These are phyloP conservation scores for Phoma sp. DNA, from an alignment of 2,329 filamentous ascomycete species.

Conservation along the genomic window DNA sequence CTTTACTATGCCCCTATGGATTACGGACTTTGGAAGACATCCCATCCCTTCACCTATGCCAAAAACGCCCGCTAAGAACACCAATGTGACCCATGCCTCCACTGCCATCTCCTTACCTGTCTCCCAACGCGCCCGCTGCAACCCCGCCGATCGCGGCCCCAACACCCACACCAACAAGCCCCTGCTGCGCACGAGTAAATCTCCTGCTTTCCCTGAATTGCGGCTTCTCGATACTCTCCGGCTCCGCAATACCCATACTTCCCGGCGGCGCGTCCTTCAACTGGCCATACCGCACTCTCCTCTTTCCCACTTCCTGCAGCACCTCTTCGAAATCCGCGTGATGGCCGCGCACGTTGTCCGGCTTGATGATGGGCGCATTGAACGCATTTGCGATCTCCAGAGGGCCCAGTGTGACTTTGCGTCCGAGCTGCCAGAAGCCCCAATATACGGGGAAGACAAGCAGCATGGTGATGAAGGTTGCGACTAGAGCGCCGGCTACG, in stretches of 20 bases:
- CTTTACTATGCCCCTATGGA: too few species aligned
- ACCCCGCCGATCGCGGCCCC: conserved; percentile 20
- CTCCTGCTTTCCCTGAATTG: conserved; percentile 1
- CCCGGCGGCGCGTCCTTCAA: conserved; percentile 23
- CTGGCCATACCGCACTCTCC: conserved; percentile 29
- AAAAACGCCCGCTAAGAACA: too few species aligned
- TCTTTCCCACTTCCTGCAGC: conserved; percentile 25
- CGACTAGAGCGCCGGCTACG: conserved; percentile 39
- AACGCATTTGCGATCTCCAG: conserved; percentile 47
- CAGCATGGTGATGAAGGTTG: conserved; percentile 39
- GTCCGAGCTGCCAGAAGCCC: conserved; percentile 46
- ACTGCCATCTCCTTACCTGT: not conserved
- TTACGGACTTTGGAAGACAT: too few species aligned
- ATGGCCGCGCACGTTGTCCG: conserved; percentile 20
- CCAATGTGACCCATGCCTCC: not conserved
- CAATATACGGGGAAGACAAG: conserved; percentile 44
- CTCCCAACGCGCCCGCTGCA: conserved; percentile 16
- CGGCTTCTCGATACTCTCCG: conserved; percentile 20
- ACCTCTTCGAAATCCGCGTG: conserved; percentile 33
- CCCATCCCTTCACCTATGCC: too few species aligned
- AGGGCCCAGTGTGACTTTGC: conserved; percentile 43
- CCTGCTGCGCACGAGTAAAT: conserved; percentile 9
- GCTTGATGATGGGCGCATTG: conserved; percentile 32
- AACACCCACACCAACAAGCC: conserved; percentile 1
- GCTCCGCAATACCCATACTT: conserved; percentile 30